phyloP scores from a whole-genome alignment of 1,284 basidiomycete genomes.

The Prillingera fragicola region DNA sequence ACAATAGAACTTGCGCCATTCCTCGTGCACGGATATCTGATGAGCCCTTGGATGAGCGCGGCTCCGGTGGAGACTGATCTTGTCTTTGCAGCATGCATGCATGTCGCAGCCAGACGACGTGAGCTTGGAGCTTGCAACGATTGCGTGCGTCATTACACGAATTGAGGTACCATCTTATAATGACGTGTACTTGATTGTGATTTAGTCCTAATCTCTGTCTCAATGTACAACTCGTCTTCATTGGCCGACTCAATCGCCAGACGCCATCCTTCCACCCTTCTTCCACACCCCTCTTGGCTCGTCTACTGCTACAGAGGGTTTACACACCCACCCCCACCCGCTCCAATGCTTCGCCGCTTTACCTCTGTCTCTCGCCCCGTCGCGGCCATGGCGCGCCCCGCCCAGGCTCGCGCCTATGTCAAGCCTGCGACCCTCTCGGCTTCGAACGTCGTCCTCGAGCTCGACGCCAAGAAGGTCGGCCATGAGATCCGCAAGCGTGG shows the following conservation, averaged over 20 bases:
- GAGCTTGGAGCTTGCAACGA: too few relatives aligned
- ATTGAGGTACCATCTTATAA: too few relatives aligned
- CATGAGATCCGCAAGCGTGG: conserved; percentile 46
- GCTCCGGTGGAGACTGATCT: too few relatives aligned
- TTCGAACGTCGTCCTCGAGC: conserved; percentile 40
- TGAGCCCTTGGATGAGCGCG: too few relatives aligned
- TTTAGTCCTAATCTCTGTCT: neutral
- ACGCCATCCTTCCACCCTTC: conserved; percentile 2
- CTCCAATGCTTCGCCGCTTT: conserved; percentile 33
- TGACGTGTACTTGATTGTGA: neutral
- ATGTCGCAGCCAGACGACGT: too few relatives aligned
- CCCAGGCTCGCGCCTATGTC: conserved; percentile 19
- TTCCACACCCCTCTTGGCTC: conserved; percentile 1
- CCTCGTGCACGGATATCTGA: too few relatives aligned
- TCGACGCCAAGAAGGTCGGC: conserved; percentile 43
- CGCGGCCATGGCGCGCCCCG: conserved; percentile 12
- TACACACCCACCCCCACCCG: conserved; percentile 6
- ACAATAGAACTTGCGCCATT: too few relatives aligned
- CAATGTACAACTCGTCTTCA: neutral
- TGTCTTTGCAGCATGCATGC: too few relatives aligned
- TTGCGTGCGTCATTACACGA: too few relatives aligned
- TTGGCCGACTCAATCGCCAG: too few relatives aligned
- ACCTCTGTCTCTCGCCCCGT: conserved; percentile 22
- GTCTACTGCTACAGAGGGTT: too few relatives aligned
- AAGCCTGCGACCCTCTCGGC: conserved; percentile 24